Evolutionary conservation across 148 eudicot genomes (phyloP).

Genomic region (Cornus controversa): DNA sequence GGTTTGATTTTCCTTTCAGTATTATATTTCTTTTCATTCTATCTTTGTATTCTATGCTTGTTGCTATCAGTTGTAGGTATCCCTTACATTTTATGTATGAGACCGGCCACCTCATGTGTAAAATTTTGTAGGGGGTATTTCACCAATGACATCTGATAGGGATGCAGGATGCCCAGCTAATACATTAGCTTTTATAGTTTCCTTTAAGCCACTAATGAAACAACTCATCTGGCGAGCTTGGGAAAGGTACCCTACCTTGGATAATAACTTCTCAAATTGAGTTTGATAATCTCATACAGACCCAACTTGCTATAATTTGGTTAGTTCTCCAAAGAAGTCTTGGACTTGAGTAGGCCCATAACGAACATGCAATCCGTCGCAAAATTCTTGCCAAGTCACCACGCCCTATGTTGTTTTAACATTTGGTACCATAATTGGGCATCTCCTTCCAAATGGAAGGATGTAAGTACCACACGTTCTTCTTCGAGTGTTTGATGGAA

Average conservation of each 20-base stretch:
- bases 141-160: too few relatives aligned
- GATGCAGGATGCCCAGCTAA: background rate
- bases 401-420: background rate
- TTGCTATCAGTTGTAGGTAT: too few relatives aligned
- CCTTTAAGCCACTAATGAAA: background rate
- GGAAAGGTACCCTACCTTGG: too few relatives aligned
- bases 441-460: background rate
- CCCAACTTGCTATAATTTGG: background rate
- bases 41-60: too few relatives aligned
- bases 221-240: background rate
- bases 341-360: background rate
- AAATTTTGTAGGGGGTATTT: too few relatives aligned
- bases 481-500: background rate
- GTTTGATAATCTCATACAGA: background rate
- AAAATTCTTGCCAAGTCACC: background rate
- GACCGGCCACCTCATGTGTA: too few relatives aligned
- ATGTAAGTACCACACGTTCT: background rate
- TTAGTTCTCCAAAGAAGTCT: background rate
- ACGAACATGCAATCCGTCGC: background rate
- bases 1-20: too few relatives aligned
- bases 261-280: too few relatives aligned
- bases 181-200: background rate
- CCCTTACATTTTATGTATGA: too few relatives aligned
- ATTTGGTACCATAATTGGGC: background rate
- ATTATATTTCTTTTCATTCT: too few relatives aligned